Conservation (phyloP, 768 basidiomycete genomes). For the Auriscalpium orientale region DNA sequence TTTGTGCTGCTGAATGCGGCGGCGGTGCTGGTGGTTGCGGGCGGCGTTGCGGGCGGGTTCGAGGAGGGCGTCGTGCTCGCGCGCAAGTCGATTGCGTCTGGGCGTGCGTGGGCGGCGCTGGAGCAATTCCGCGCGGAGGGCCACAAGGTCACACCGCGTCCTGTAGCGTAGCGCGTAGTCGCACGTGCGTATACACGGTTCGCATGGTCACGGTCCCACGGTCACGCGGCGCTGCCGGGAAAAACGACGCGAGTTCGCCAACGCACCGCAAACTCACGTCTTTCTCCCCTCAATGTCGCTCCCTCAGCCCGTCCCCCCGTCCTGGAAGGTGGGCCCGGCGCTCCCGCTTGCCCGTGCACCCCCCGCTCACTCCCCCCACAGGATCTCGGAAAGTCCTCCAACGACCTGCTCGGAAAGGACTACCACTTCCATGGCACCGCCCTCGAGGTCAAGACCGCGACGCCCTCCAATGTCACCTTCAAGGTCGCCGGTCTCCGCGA, state of each 20-base stretch:
- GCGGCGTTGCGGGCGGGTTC: slow-evolving; percentile 65
- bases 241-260: neutral
- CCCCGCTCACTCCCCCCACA: slow-evolving; percentile 22
- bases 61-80: slow-evolving; percentile 68
- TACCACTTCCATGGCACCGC: slow-evolving; percentile 68
- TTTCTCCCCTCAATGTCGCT: slow-evolving; percentile 53
- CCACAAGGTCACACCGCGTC: neutral
- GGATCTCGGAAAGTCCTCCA: slow-evolving; percentile 97
- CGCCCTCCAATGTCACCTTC: slow-evolving; percentile 87
- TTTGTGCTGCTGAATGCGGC: slow-evolving; percentile 84
- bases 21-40: slow-evolving; percentile 79
- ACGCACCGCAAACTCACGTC: neutral
- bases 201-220: no score
- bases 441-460: slow-evolving; percentile 85
- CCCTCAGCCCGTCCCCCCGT: slow-evolving; percentile 93
- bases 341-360: neutral
- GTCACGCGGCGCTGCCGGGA: no score
- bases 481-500: slow-evolving; percentile 83
- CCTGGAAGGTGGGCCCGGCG: slow-evolving; percentile 74
- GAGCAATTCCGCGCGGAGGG: slow-evolving; percentile 6
- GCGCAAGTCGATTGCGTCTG: slow-evolving; percentile 48
- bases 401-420: slow-evolving; percentile 90
- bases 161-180: no score
- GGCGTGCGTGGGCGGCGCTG: slow-evolving; percentile 33
- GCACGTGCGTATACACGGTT: no score